Evolutionary conservation across 1,139 yeast genomes (phyloP), one percentile per base, ranked within the genome.

Genomic region (Scheffersomyces segobiensis): DNA sequence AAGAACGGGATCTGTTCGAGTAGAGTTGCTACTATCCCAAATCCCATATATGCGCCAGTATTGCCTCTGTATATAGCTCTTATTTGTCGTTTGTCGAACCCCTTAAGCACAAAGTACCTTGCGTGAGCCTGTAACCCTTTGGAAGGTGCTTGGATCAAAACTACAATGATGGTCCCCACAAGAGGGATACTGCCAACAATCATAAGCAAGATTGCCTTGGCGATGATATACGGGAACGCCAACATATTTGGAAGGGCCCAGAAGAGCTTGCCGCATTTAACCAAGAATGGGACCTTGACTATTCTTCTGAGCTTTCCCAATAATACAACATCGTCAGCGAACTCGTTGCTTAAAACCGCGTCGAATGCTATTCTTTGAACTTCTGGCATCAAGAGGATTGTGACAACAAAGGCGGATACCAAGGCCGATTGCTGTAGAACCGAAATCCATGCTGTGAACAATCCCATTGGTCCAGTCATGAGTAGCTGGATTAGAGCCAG

Each of bases 1-100:
- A 87, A 57, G 21, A 88, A 62, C 0, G 96, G 96, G 14, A 88
- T 74, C 59, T 82, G 72, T 66, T 88, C 93, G 26, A 89, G 72
- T 3, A 82, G 63, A 26, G 85, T 80, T 0, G 91, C 85, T 10
- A 82, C 75, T 12, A 87, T 63, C 0, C 96, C 96, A 68, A 87
- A 89, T 5, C 78, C 81, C 60, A 73, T 66, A 60, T 79, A 80
- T 32, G 73, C 75, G 0, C 75, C 76, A 21, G 71, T 71, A 55
- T 73, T 71, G 19, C 60, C 64, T 53, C 67, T 68, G 59, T 75
- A 78, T 20, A 72, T 67, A 21, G 59, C 62, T 52, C 67, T 67
- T 26, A 76, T 71, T 59, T 77, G 85, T 6, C 78, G 72, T n/a
- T 73, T 71, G 56, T 77, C 74, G 65, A 78, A 83, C 1, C 86